Evolutionary conservation across 371 early-diverging fungal species (phyloP), one percentile per base, ranked within the genome.

Genomic region (Mucor racemosus): DNA sequence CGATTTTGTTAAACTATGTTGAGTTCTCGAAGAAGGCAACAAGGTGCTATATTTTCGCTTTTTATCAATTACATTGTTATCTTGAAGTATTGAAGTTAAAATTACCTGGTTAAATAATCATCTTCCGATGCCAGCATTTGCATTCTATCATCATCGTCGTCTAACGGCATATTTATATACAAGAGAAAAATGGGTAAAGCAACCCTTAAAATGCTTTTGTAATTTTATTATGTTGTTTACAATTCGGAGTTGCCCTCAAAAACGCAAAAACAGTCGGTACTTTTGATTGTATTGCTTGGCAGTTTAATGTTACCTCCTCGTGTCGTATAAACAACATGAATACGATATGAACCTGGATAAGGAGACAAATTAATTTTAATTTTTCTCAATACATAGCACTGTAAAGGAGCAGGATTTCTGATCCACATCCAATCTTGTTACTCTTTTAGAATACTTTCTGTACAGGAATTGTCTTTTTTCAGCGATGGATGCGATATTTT

Each of bases 1-100:
- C 11, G 84, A 80, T 38, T 80, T 75, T 39, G 87, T 82, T 31
- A 91, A 76, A 13, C 86, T 72, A 74, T 88, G 86, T 54, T 81
- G 84, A 33, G 84, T 80, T 26, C 80, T 72, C 36, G 67, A 71
- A 6, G 68, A 64, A 13, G 58, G 50, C 6, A 44, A 36, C 19
- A 58, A 48, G 1, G 48, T 46, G 14, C 48, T 65, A 7, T 44
- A 10, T 39, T 31, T 54, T 48, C 35, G 14, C 39, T 7, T 44
- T 5, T 8, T 54, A 53, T 26, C 34, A 54, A 19, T 48, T 8
- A 35, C 15, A 46, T 46, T n/a, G 46, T 17, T 46, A 3, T 36
- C 11, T 17, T 7, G 17, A 40, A 15, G 39, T 34, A 6, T 48
- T 8, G 1, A 1, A 42, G 3, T 14, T 7, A 33, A 1, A 34